Base-by-base conservation (phyloP, 2,329 filamentous ascomycete genomes). In the Plenodomus biglobosus region DNA sequence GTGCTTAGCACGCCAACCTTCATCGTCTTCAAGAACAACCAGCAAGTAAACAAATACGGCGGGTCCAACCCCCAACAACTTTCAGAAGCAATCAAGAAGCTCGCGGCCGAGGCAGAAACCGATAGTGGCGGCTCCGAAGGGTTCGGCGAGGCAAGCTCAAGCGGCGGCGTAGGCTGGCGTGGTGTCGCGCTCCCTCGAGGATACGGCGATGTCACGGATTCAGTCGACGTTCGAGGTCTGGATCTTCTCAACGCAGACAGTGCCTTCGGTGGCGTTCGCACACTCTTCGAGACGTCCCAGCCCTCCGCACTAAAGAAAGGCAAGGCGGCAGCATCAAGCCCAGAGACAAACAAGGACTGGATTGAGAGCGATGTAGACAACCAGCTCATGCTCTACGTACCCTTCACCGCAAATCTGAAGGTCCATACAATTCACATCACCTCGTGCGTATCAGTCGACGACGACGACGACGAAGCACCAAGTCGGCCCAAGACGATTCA, bases 291-390 rank as follows among this genome's bases (percentile, higher is more conserved):
- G n/a, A 58, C 63, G 3, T 75, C 78, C 48, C 84, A 86, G 72
- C 92, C 92, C 5, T 83, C 79, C 44, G 79, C 79, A 1, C 72
- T 92, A 46, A 66, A 73, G 40, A 61, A 58, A 44, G 73, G 68
- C 45, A 80, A 80, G 56, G 74, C 70, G 40, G 83, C 84, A 62
- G 80, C 75, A 46, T 85, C 85, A 66, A 73, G 76, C 27, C 71
- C 70, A 19, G 70, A 76, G 21, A 84, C 83, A 10, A 73, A 70
- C 59, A 73, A 74, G 67, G 92, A 99, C 73, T 97, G 89, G 86
- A 85, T 97, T 18, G 90, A 96, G 78, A 96, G 90, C 72, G 92
- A 96, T 68, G 95, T 92, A 30, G 94, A 99, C 68, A 92, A 97
- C 75, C 94, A 99, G 78, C 78, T 99, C 53, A 88, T 97, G 81